Conservation (phyloP, 2,329 filamentous ascomycete species). For the Ilyonectria robusta region DNA sequence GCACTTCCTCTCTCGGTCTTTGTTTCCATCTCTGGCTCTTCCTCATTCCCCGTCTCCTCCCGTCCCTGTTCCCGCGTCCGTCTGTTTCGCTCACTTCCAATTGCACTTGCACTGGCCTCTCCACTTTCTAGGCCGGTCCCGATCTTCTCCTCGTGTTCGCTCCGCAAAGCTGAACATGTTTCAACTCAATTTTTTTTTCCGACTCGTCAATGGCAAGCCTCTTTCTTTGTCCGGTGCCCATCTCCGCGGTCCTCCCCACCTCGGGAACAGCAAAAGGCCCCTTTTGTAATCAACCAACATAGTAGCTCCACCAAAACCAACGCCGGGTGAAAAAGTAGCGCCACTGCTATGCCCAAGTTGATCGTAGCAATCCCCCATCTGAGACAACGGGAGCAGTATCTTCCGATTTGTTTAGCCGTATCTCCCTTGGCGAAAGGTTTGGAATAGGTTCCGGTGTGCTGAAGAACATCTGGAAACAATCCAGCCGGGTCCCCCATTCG, state of each 20-base stretch:
- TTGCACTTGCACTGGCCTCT: constrained; percentile 2
- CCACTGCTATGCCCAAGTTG: constrained; percentile 1
- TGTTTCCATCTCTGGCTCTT: background rate
- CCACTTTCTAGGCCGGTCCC: constrained; percentile 4
- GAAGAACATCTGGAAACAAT: constrained; percentile 10
- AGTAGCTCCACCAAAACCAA: background rate
- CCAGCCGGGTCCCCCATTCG: background rate
- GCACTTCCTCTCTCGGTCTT: background rate
- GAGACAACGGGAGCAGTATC: background rate
- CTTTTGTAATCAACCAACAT: background rate
- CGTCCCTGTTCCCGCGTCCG: background rate
- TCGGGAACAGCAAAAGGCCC: background rate
- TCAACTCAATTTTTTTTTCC: background rate
- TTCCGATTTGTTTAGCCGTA: background rate
- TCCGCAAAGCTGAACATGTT: background rate
- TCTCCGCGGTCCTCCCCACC: background rate
- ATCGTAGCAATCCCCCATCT: background rate
- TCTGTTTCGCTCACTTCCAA: constrained; percentile 1
- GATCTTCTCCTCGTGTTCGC: constrained; percentile 6
- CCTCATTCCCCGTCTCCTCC: background rate
- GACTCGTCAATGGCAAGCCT: background rate
- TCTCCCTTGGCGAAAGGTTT: background rate
- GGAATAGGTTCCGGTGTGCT: background rate
- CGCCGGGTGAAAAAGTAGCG: constrained; percentile 9
- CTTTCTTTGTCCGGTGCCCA: background rate